Base-by-base conservation (phyloP, 2,329 filamentous ascomycete species). In the Aspergillus pseudoviridinutans region DNA sequence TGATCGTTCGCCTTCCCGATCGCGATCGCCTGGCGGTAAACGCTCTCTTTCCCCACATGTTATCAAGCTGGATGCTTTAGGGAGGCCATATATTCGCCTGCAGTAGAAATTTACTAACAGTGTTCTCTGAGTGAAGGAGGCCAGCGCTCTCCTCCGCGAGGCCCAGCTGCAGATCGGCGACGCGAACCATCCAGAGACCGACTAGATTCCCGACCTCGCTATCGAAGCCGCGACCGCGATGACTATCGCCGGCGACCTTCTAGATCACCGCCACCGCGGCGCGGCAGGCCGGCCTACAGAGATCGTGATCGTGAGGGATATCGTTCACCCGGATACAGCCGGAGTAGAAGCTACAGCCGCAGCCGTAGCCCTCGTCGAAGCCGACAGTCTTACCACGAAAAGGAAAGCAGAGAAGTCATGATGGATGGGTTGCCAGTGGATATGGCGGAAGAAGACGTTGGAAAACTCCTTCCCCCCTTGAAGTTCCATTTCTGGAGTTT, bases 361-460 rank as follows among this genome's bases (percentile, higher is more conserved):
- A 76, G 70, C 27, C 68, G 72, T 49, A 71, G 71, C 51, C 69
- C 66, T 49, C 71, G 71, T n/a, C 71, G 74, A 59, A 66, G 72
- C 53, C 73, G 71, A 41, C 71, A 71, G 57, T 66, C 74, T 42
- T 66, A 72, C 52, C 71, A 70, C 62, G 76, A 74, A 27, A 72
- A 72, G 49, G 77, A 80, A 54, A 81, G 77, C 61, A 74, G 74
- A 63, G 79, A 81, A 65, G 70, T 81, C 20, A 80, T 80, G 69
- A 75, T 81, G 74, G 79, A 80, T 63, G 78, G 78, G 50, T 66
- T 81, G 54, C 78, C 77, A 49, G 66, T 75, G 61, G 76, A 80
- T 58, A 79, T 81, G 74, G 71, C 69, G 62, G 78, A 81, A 74
- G 76, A 80, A 66, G 77, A 81, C 73, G 79, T 81, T 77, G 72